phyloP scores from a whole-genome alignment of 768 basidiomycete genomes.

The Leccinum longicurvipes region DNA sequence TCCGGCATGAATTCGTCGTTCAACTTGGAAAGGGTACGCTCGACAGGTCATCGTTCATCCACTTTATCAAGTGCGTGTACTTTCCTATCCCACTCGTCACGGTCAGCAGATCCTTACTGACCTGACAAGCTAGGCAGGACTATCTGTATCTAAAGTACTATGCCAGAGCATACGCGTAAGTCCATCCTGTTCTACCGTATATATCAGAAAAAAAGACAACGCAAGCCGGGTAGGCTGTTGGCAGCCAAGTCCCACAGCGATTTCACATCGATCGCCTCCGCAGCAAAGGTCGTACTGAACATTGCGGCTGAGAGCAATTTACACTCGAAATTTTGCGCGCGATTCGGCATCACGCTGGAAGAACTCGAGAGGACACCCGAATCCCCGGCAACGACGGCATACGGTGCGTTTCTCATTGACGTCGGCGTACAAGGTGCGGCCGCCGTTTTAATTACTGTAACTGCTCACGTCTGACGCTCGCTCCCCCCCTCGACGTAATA shows the following conservation, averaged over 20 bases:
- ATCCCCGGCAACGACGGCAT: conserved; percentile 72
- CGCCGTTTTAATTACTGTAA: not conserved
- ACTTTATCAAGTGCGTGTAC: conserved; percentile 73
- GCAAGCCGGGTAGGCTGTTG: conserved; percentile 48
- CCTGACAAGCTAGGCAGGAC: conserved; percentile 58
- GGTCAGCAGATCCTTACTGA: not conserved
- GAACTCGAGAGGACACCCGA: conserved; percentile 65
- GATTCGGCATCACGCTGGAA: conserved; percentile 61
- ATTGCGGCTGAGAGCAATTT: conserved; percentile 68
- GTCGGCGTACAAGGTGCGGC: conserved; percentile 50
- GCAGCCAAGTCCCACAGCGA: conserved; percentile 66
- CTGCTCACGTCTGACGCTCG: not conserved
- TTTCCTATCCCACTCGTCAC: not conserved
- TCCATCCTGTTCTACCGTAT: not conserved
- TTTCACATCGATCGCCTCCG: conserved; percentile 58
- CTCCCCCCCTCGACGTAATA: too few relatives aligned
- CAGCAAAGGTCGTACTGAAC: conserved; percentile 60
- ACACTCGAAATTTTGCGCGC: conserved; percentile 67
- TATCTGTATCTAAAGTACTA: conserved; percentile 83
- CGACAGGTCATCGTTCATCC: conserved; percentile 60
- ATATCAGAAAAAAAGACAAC: not conserved
- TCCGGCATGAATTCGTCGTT: conserved; percentile 81
- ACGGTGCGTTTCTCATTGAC: conserved; percentile 84
- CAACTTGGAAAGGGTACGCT: conserved; percentile 73
- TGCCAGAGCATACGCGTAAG: conserved; percentile 73